Evolutionary conservation across 192 early-diverging fungal genomes (phyloP).

Genomic region (Phlyctochytrium bullatum): DNA sequence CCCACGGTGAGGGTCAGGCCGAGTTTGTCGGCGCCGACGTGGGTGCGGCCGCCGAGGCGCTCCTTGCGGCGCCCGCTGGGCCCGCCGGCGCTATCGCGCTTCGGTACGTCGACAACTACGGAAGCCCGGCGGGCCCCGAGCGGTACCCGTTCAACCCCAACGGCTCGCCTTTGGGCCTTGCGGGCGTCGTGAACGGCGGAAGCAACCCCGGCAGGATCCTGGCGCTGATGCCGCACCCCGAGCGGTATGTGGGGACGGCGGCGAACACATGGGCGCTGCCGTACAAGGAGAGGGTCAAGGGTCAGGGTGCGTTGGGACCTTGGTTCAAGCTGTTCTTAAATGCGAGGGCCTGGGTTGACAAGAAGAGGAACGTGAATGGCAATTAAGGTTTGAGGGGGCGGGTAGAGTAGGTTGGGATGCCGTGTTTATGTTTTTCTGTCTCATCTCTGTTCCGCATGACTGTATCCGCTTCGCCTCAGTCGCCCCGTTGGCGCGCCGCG

Average conservation of each 20-base stretch:
- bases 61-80: conserved; percentile 16
- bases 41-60: conserved; percentile 26
- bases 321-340: conserved; percentile 95
- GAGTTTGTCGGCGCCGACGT: conserved; percentile 58
- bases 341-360: conserved; percentile 79
- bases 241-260: conserved; percentile 79
- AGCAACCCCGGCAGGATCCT: conserved; percentile 80
- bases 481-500: no score
- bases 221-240: conserved; percentile 99
- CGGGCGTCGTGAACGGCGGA: conserved; percentile 70
- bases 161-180: conserved; percentile 80
- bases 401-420: no score
- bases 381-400: no score
- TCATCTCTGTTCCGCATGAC: no score
- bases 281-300: conserved; percentile 18
- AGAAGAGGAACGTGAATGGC: no score
- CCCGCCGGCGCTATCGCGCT: conserved; percentile 46
- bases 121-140: conserved; percentile 56
- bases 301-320: conserved; percentile 70
- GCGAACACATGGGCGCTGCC: conserved; percentile 82
- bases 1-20: conserved; percentile 96
- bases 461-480: no score
- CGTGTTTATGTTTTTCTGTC: no score
- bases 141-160: conserved; percentile 98
- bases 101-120: conserved; percentile 84